These are phyloP conservation scores for Parastagonospora avenae DNA, from an alignment of 2,329 filamentous ascomycete genomes.

Conservation along the genomic window DNA sequence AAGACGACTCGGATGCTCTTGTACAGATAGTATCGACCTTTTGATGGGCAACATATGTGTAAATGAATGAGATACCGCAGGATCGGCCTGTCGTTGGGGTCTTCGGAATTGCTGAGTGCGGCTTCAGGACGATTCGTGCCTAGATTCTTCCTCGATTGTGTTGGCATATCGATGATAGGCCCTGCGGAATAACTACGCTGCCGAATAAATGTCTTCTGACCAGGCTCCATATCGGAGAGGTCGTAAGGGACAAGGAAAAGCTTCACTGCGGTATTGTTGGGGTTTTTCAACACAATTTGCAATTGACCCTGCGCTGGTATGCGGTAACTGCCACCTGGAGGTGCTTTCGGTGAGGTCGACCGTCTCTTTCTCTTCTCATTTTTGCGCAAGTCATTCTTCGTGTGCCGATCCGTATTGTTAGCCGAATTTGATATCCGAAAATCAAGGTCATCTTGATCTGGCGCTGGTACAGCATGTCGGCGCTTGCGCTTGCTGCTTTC, in stretches of 20 bases:
- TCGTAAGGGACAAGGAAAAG: slow-evolving; percentile 94
- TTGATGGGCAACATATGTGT: slow-evolving; percentile 86
- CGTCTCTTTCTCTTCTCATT: slow-evolving; percentile 65
- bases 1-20: slow-evolving; percentile 94
- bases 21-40: slow-evolving; percentile 86
- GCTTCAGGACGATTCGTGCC: slow-evolving; percentile 62
- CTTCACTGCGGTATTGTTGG: slow-evolving; percentile 97
- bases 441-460: slow-evolving; percentile 33
- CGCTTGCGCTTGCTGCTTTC: slow-evolving; percentile 51
- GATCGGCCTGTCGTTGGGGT: slow-evolving; percentile 68
- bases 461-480: slow-evolving; percentile 32
- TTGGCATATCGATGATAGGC: slow-evolving; percentile 76
- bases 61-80: slow-evolving; percentile 90
- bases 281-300: slow-evolving; percentile 97
- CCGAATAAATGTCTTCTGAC: slow-evolving; percentile 93
- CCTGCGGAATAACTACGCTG: slow-evolving; percentile 92
- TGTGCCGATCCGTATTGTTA: slow-evolving; percentile 9
- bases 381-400: slow-evolving; percentile 48
- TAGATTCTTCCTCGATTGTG: slow-evolving; percentile 52
- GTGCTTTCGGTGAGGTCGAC: slow-evolving; percentile 63
- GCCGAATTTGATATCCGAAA: slow-evolving; percentile 26
- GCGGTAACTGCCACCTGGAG: slow-evolving; percentile 87
- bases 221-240: slow-evolving; percentile 86
- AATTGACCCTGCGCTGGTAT: slow-evolving; percentile 93
- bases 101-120: slow-evolving; percentile 54